A percentile compares a stretch with the other conserved stretches of the same genome.
phyloP scores from a whole-genome alignment of 2,329 filamentous ascomycete species.

The Epichloe gansuensis region DNA sequence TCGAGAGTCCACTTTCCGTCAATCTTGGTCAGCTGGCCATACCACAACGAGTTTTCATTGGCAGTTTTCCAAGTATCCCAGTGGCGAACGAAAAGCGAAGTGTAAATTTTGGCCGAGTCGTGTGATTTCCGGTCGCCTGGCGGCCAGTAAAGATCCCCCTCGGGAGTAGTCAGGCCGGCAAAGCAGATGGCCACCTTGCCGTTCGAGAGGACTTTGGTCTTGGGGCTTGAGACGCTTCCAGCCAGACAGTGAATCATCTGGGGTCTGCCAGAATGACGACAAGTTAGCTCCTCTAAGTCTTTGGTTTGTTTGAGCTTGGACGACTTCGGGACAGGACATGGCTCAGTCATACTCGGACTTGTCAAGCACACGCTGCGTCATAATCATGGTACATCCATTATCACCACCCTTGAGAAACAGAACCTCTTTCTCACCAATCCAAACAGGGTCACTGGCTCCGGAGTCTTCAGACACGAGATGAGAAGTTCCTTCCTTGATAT shows the following conservation, averaged over 20 bases:
- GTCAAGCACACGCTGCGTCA: conserved; percentile 24
- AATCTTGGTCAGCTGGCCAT: conserved; percentile 44
- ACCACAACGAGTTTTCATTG: conserved; percentile 61
- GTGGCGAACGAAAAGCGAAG: conserved; percentile 63
- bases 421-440: conserved; percentile 57
- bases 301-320: not conserved
- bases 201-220: conserved; percentile 37
- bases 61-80: conserved; percentile 68
- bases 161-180: conserved; percentile 52
- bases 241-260: conserved; percentile 36
- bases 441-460: conserved; percentile 57
- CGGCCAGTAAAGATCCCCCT: conserved; percentile 57
- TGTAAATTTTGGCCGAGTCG: conserved; percentile 59
- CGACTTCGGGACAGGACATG: not conserved
- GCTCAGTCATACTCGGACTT: conserved; percentile 22
- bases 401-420: conserved; percentile 39
- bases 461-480: conserved; percentile 51
- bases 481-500: conserved; percentile 53
- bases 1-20: conserved; percentile 29
- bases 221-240: conserved; percentile 45
- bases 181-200: conserved; percentile 41
- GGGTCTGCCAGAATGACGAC: conserved; percentile 16
- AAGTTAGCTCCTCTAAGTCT: not conserved
- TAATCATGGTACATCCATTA: conserved; percentile 33
- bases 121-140: conserved; percentile 44